phyloP scores from a whole-genome alignment of 768 basidiomycete genomes.

The Leccinellum rugosiceps region DNA sequence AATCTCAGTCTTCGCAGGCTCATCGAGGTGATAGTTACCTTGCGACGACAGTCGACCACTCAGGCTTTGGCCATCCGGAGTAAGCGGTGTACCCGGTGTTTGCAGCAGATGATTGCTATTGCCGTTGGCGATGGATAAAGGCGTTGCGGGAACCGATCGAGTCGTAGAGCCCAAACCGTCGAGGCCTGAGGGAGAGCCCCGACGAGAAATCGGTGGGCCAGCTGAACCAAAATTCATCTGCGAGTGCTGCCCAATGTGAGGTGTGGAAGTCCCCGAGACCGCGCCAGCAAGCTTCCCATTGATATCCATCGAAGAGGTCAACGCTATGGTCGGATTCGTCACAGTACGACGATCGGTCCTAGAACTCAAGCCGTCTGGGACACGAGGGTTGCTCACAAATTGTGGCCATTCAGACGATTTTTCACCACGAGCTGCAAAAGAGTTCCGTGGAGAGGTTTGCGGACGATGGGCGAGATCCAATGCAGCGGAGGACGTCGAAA shows the following conservation, averaged over 20 bases:
- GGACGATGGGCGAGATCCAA: constrained; percentile 89
- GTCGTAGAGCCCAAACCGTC: constrained; percentile 60
- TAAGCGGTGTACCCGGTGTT: constrained; percentile 61
- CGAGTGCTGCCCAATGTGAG: constrained; percentile 59
- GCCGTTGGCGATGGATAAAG: constrained; percentile 52
- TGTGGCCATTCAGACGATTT: constrained; percentile 94
- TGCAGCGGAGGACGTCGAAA: constrained; percentile 88
- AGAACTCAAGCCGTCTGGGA: constrained; percentile 52
- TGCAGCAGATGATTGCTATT: constrained; percentile 52
- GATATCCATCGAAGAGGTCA: constrained; percentile 56
- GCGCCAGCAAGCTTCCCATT: constrained; percentile 42
- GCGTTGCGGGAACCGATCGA: constrained; percentile 83
- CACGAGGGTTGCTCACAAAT: constrained; percentile 63
- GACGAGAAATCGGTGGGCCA: constrained; percentile 54
- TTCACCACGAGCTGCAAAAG: constrained; percentile 56
- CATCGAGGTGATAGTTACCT: constrained; percentile 43
- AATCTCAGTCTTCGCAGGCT: constrained; percentile 53
- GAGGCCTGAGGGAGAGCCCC: constrained; percentile 69
- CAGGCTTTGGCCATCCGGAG: constrained; percentile 54
- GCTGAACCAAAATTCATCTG: constrained; percentile 40
- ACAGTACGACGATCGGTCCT: constrained; percentile 67
- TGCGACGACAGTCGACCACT: constrained; percentile 62
- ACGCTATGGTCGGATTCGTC: constrained; percentile 68
- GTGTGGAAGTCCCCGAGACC: constrained; percentile 60
- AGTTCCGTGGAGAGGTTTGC: constrained; percentile 70